phyloP scores from a whole-genome alignment of 2,329 filamentous ascomycete genomes.

The Pestalotiopsis sp. region DNA sequence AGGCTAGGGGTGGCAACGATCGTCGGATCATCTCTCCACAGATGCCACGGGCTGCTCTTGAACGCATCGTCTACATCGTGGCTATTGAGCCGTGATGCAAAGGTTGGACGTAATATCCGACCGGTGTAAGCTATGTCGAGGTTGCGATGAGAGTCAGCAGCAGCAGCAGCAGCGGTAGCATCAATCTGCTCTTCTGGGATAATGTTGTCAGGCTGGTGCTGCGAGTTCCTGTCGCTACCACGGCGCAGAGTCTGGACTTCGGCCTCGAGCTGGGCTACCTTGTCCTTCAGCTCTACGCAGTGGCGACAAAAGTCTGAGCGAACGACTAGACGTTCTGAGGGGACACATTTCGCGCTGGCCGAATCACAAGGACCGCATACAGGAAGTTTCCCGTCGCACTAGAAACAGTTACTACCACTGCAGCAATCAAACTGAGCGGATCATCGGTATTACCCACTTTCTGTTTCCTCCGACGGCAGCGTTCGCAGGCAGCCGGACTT shows the following conservation, averaged over 20 bases:
- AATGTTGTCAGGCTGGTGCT: background rate
- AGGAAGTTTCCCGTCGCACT: conserved; percentile 17
- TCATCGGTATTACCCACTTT: background rate
- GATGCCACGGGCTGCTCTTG: conserved; percentile 18
- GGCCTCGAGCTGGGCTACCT: background rate
- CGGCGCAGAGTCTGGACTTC: background rate
- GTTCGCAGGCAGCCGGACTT: conserved; percentile 14
- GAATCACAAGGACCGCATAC: conserved; percentile 11
- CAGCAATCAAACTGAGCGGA: background rate
- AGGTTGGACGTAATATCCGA: background rate
- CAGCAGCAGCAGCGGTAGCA: too few relatives aligned
- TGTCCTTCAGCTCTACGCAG: background rate
- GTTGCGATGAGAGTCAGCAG: background rate
- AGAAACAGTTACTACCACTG: background rate
- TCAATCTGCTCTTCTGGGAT: background rate
- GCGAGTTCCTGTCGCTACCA: background rate
- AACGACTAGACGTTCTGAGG: conserved; percentile 15
- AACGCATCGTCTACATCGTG: background rate
- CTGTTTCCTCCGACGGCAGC: conserved; percentile 16
- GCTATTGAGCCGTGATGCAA: background rate
- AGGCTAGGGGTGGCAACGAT: background rate
- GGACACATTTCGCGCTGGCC: conserved; percentile 9
- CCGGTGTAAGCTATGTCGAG: background rate
- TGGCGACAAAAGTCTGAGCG: background rate
- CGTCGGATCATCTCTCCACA: conserved; percentile 16